Evolutionary conservation across 176 grass and related monocot species (phyloP).

Genomic region (Hsuehochloa calcarea): DNA sequence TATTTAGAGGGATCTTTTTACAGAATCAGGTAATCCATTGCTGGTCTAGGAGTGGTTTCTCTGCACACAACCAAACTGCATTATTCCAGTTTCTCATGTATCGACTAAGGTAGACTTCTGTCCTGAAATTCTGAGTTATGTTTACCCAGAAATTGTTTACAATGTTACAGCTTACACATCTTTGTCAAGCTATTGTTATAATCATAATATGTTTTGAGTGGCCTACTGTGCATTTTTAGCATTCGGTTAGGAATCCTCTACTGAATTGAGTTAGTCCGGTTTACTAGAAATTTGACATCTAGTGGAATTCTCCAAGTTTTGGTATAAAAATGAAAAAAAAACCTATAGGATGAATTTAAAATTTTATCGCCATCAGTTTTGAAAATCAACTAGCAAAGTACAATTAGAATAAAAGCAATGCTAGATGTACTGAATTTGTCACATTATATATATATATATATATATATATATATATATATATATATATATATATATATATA

Average conservation of each 20-base stretch:
- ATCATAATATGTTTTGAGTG: background rate
- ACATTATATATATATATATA: background rate
- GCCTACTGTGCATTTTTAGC: background rate
- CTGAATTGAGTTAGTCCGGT: background rate
- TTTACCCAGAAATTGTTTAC: slow-evolving; percentile 13
- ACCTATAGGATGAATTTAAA: background rate
- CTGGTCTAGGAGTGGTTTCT: background rate
- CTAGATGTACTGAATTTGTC: slow-evolving; percentile 14
- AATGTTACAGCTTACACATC: background rate
- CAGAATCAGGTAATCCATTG: slow-evolving; percentile 33
- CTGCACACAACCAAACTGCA: background rate
- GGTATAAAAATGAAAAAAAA: background rate
- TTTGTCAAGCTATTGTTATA: slow-evolving; percentile 12
- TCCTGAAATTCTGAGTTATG: background rate
- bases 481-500: background rate
- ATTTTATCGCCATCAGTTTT: background rate
- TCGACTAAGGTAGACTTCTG: background rate
- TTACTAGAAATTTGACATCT: background rate
- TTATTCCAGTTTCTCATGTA: background rate
- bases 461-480: slow-evolving; percentile 7
- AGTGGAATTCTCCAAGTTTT: background rate
- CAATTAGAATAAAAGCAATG: background rate
- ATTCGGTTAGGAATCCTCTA: slow-evolving; percentile 1
- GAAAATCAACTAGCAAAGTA: background rate
- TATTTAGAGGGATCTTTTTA: slow-evolving; percentile 2